phyloP scores from a whole-genome alignment of 2,329 filamentous ascomycete species.

The Botrytis sinoallii region DNA sequence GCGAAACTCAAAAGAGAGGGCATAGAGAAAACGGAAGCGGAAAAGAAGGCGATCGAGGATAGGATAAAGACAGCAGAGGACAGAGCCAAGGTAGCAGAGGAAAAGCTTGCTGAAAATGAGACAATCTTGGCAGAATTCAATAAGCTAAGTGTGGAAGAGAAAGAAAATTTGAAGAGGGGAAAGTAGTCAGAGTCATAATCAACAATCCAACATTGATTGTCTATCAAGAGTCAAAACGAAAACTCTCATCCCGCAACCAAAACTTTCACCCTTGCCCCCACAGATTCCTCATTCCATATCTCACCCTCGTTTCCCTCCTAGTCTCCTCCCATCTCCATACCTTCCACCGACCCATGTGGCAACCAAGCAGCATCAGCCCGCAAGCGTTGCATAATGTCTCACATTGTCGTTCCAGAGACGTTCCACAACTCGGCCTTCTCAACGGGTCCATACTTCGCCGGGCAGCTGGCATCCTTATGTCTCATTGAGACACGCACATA shows the following conservation, averaged over 20 bases:
- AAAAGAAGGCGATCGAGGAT: neutral
- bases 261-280: too few relatives aligned
- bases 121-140: neutral
- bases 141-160: neutral
- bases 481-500: too few relatives aligned
- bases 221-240: neutral
- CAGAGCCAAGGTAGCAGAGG: neutral
- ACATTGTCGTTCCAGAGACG: accelerated
- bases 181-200: neutral
- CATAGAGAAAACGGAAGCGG: neutral
- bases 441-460: too few relatives aligned
- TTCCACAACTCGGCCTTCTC: too few relatives aligned
- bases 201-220: neutral
- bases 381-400: too few relatives aligned
- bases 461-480: too few relatives aligned
- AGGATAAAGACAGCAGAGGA: neutral
- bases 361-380: too few relatives aligned
- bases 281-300: neutral
- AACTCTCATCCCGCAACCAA: neutral
- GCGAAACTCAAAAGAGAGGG: neutral
- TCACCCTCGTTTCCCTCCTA: neutral
- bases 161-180: neutral
- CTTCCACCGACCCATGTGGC: neutral
- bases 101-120: neutral
- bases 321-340: neutral